Conservation (phyloP, 2,329 filamentous ascomycete genomes). For the Exophiala bonariae region DNA sequence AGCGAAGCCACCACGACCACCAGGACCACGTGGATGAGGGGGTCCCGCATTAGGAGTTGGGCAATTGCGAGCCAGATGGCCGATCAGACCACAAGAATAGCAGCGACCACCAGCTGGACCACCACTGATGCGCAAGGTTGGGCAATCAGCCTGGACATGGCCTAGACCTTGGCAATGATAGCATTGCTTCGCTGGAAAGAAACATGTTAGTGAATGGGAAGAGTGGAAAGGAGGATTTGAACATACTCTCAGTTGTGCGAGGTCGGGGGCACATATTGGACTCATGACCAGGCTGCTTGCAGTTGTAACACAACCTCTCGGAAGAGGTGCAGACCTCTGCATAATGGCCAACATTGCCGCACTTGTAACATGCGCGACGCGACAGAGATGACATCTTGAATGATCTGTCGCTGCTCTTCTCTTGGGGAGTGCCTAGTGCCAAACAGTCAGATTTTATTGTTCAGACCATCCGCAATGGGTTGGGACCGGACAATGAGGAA, state of each 20-base stretch:
- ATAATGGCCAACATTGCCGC: slow-evolving; percentile 75
- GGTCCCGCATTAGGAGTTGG: slow-evolving; percentile 70
- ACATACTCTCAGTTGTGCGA: slow-evolving; percentile 84
- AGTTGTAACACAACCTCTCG: slow-evolving; percentile 99
- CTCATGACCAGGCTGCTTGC: slow-evolving; percentile 81
- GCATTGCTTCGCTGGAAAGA: slow-evolving; percentile 82
- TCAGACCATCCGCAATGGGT: not conserved
- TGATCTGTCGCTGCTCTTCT: slow-evolving; percentile 7
- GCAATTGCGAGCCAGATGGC: slow-evolving; percentile 90
- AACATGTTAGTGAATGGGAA: slow-evolving; percentile 3
- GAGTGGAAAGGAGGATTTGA: not conserved
- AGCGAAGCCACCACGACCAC: slow-evolving; percentile 61
- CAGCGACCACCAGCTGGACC: slow-evolving; percentile 79
- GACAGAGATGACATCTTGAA: slow-evolving; percentile 73
- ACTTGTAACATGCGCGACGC: slow-evolving; percentile 77
- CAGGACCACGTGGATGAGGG: slow-evolving; percentile 66
- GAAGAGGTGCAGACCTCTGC: slow-evolving; percentile 93
- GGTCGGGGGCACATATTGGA: slow-evolving; percentile 96
- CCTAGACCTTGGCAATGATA: slow-evolving; percentile 99
- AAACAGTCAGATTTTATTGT: slow-evolving; percentile 12
- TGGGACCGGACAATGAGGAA: no score
- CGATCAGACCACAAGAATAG: slow-evolving; percentile 93
- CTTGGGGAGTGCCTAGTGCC: slow-evolving; percentile 9
- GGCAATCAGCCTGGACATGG: slow-evolving; percentile 98
- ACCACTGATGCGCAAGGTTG: slow-evolving; percentile 87